Base-by-base conservation (phyloP, 2,329 filamentous ascomycete genomes). In the Trichoderma polysporum region DNA sequence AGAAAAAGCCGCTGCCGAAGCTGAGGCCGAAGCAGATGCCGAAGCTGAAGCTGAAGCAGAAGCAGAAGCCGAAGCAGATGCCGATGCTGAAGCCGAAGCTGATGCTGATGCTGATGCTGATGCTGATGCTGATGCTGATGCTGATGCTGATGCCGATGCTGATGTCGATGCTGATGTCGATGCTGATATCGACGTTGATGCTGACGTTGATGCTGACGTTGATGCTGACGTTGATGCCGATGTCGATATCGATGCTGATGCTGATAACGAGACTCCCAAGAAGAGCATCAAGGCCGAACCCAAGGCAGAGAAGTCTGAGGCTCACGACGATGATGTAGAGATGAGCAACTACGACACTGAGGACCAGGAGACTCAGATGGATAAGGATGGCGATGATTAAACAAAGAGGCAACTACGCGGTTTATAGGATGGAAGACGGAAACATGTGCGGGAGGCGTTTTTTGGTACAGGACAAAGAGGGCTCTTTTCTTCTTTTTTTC, bases 261-360 rank as follows among this genome's bases (percentile, higher is more conserved):
- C 57, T 7, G 69, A 71, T 7, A 68, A 65, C 3, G 66, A 71
- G 2, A 49, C 66, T 2, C 69, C 73, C 6, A 70, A 74, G 58
- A 70, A 73, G 27, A 70, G 64, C 19, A 62, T 67, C 5, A 69
- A 69, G 10, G 70, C 64, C 22, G 73, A 75, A 13, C 72, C 71
- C 12, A 71, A 76, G 66, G 66, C 70, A 52, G 66, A 73, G 39
- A 79, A 77, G 70, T 70, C 74, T 12, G 73, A 74, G 29, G 73
- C 78, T 37, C 78, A 81, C 63, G 81, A 83, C n/a, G 81, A 84
- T 64, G 82, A 84, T 67, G 78, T 83, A 4, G 82, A 84, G 71
- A 84, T 84, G 82, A 76, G 73, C 15, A 81, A 83, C 62, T 79
- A 81, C 66, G 82, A 84, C 53, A 80, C 80, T 2, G 79, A 80